phyloP scores from a whole-genome alignment of 2,329 filamentous ascomycete genomes.

The Ophiocordyceps robertsii region DNA sequence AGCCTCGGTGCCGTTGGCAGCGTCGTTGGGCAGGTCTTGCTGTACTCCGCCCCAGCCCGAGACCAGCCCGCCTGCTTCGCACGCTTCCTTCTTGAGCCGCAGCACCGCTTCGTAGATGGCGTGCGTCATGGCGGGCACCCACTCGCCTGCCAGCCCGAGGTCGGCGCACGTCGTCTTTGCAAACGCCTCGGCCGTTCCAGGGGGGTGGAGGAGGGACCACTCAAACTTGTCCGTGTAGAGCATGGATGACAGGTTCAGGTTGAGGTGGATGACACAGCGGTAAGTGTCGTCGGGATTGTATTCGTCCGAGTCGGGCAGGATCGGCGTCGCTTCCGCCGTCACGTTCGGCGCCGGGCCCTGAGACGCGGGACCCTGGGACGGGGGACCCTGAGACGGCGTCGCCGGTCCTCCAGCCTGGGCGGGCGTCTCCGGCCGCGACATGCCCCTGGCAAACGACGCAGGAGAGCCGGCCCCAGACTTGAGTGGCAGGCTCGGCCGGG shows the following conservation, averaged over 20 bases:
- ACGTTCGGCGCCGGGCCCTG: constrained; percentile 33
- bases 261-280: constrained; percentile 80
- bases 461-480: constrained; percentile 26
- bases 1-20: constrained; percentile 66
- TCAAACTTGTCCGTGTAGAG: constrained; percentile 97
- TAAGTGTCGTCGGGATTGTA: constrained; percentile 90
- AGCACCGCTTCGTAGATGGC: constrained; percentile 94
- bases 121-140: constrained; percentile 87
- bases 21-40: constrained; percentile 74
- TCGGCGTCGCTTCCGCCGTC: constrained; percentile 54
- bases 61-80: constrained; percentile 81
- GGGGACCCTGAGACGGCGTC: constrained; percentile 33
- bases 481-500: constrained; percentile 14
- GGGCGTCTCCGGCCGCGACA: constrained; percentile 43
- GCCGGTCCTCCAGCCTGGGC: constrained; percentile 34
- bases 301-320: constrained; percentile 50
- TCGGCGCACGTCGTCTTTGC: constrained; percentile 88
- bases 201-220: constrained; percentile 87
- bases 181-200: constrained; percentile 83
- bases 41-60: constrained; percentile 47
- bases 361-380: too few species aligned
- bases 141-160: constrained; percentile 78
- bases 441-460: constrained; percentile 16
- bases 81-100: constrained; percentile 89
- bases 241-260: constrained; percentile 80